Evolutionary conservation across 345 rosid species (phyloP).

Genomic region (Pistacia atlantica): DNA sequence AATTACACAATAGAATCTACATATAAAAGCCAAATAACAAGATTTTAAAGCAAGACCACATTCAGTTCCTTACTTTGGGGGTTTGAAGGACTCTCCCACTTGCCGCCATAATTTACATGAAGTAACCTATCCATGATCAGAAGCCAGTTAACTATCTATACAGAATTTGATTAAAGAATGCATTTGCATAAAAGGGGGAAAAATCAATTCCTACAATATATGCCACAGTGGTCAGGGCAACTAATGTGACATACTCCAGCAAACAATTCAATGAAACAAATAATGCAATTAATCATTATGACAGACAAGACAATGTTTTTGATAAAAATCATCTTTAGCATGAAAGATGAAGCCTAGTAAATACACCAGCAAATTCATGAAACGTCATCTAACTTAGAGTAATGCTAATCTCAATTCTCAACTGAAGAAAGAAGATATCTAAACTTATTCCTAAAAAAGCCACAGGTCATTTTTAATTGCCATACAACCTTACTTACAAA

Average conservation of each 20-base stretch:
- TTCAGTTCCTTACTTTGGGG: conserved; percentile 65
- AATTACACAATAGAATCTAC: neutral
- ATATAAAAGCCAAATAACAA: neutral
- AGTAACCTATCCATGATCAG: conserved; percentile 50
- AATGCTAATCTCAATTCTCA: neutral
- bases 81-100: conserved; percentile 83
- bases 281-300: neutral
- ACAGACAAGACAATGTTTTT: neutral
- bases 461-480: neutral
- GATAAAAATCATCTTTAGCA: neutral
- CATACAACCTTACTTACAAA: neutral
- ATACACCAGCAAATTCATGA: neutral
- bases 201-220: neutral
- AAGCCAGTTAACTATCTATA: neutral
- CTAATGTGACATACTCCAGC: neutral
- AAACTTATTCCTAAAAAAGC: neutral
- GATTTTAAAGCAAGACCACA: neutral
- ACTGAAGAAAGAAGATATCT: neutral
- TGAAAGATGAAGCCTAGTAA: neutral
- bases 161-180: conserved; percentile 1
- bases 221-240: neutral
- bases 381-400: neutral
- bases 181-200: neutral
- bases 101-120: conserved; percentile 75
- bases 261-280: neutral